These are phyloP conservation scores for Chlamydomonas schloesseri DNA, from an alignment of 139 green algal species.

Conservation along the genomic window DNA sequence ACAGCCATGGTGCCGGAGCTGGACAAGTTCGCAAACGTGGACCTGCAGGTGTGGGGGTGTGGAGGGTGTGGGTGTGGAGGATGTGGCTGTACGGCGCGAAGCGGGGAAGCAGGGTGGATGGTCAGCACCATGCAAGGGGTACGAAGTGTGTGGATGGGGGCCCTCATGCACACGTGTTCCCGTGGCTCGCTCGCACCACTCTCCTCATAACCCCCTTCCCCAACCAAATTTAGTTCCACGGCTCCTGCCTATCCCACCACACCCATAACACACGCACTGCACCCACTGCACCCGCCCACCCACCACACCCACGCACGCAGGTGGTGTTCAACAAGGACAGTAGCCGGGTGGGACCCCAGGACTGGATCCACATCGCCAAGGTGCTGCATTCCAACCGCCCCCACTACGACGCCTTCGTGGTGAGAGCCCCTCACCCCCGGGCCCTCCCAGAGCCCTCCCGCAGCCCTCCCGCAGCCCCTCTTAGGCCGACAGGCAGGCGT, in stretches of 20 bases:
- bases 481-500: no score
- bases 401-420: constrained; percentile 83
- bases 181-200: no score
- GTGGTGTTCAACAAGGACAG: constrained; percentile 77
- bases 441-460: not conserved
- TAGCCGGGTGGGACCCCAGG: constrained; percentile 54
- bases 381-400: constrained; percentile 71
- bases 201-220: no score
- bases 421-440: no score
- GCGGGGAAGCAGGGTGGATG: not conserved
- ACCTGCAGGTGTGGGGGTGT: constrained; percentile 65
- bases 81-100: not conserved
- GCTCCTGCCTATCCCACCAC: no score
- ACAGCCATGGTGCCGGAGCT: constrained; percentile 86
- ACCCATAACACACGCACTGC: not conserved
- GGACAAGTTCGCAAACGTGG: constrained; percentile 79
- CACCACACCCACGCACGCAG: constrained; percentile 32
- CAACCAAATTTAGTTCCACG: no score
- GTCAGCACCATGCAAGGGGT: no score
- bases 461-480: no score
- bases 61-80: not conserved
- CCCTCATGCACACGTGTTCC: no score
- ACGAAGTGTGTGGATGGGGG: no score
- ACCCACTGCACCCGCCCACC: no score
- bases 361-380: constrained; percentile 83